These are phyloP conservation scores for Elaeis guineensis DNA, from an alignment of 176 grass and related monocot species.

Conservation along the genomic window DNA sequence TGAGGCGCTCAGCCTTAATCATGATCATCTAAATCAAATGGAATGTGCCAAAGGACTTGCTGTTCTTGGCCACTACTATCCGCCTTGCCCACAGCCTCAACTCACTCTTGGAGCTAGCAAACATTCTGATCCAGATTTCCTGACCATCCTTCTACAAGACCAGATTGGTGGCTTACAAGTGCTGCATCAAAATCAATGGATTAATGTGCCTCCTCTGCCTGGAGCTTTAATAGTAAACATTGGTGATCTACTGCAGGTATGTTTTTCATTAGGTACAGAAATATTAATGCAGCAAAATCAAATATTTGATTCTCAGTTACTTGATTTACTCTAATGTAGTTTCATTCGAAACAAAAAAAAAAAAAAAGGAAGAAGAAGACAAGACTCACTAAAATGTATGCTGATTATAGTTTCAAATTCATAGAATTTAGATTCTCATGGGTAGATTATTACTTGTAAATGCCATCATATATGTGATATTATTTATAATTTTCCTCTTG, in stretches of 20 bases:
- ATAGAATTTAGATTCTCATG: no score
- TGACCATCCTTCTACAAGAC: conserved; percentile 52
- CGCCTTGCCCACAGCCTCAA: conserved; percentile 46
- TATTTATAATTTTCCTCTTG: neutral
- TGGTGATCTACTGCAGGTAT: conserved; percentile 48
- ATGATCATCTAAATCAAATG: conserved; percentile 11
- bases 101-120: conserved; percentile 22
- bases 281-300: neutral
- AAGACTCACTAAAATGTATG: no score
- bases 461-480: neutral
- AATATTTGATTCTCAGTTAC: neutral
- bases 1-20: conserved; percentile 28
- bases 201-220: conserved; percentile 28
- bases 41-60: conserved; percentile 16
- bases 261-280: neutral
- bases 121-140: conserved; percentile 38
- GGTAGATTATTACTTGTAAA: no score
- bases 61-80: conserved; percentile 41
- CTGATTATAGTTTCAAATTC: no score
- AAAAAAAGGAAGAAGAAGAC: no score
- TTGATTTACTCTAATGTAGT: no score
- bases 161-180: conserved; percentile 43
- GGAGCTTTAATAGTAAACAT: conserved; percentile 49
- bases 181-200: conserved; percentile 22
- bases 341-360: no score